These are phyloP conservation scores for Cercospora berteroae DNA, from an alignment of 2,329 filamentous ascomycete species.

Conservation along the genomic window DNA sequence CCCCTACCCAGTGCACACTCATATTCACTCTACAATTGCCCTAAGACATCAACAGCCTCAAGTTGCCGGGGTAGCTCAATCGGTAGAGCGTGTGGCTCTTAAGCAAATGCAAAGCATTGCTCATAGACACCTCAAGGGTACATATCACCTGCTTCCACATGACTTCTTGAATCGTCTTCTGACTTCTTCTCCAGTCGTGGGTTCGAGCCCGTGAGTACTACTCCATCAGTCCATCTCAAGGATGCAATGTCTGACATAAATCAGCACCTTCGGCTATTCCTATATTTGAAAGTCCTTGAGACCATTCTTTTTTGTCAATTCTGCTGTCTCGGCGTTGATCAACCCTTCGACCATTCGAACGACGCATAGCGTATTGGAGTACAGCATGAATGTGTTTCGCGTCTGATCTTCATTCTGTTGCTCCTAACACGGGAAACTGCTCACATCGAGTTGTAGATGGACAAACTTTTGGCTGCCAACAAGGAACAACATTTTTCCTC, in stretches of 20 bases:
- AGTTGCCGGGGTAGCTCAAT: conserved; percentile 52
- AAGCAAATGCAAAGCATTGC: conserved; percentile 5
- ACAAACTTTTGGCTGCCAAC: background rate
- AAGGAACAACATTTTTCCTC: background rate
- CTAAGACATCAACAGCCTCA: background rate
- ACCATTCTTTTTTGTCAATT: conserved; percentile 1
- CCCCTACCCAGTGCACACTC: background rate
- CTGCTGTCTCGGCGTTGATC: background rate
- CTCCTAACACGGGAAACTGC: background rate
- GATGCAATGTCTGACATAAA: conserved; percentile 4
- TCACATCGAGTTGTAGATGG: background rate
- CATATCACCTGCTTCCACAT: background rate
- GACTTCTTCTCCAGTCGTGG: conserved; percentile 5
- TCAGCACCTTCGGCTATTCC: conserved; percentile 12
- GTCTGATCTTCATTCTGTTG: background rate
- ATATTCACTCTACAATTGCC: background rate
- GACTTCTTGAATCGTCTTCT: background rate
- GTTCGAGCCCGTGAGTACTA: conserved; percentile 10
- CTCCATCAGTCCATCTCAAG: background rate
- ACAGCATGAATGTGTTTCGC: background rate
- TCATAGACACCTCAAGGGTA: conserved; percentile 8
- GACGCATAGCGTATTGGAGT: too few species aligned
- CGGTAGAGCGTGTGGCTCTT: conserved; percentile 46
- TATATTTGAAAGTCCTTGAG: conserved; percentile 7
- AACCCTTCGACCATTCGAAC: background rate